These are phyloP conservation scores for Cordyceps pruinosa DNA, from an alignment of 2,329 filamentous ascomycete genomes.

Conservation along the genomic window DNA sequence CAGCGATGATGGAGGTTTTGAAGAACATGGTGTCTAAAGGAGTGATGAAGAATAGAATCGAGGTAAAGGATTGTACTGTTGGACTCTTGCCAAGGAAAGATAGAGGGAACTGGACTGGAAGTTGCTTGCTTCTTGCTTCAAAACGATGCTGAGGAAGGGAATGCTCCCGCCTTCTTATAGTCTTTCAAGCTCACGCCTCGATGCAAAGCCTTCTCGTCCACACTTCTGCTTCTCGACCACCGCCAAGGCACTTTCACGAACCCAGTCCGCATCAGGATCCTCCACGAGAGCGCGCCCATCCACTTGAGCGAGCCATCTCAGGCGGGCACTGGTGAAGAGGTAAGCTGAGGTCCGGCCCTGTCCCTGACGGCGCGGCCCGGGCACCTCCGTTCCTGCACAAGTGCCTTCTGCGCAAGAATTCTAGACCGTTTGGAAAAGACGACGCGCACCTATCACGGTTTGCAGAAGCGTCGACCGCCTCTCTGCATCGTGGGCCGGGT, in stretches of 20 bases:
- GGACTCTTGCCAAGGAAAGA: not conserved
- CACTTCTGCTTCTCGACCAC: not conserved
- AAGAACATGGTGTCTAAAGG: not conserved
- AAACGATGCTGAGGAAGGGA: not conserved
- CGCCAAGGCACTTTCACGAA: not conserved
- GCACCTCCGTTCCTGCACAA: not conserved
- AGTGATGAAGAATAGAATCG: not conserved
- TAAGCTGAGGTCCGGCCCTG: too few species aligned
- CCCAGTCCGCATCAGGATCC: not conserved
- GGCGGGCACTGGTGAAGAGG: too few species aligned
- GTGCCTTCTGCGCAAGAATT: not conserved
- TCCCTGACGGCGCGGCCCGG: not conserved
- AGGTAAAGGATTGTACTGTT: not conserved
- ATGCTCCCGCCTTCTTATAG: not conserved
- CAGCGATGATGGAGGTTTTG: slow-evolving; percentile 1
- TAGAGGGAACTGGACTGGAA: not conserved
- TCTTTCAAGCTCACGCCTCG: not conserved
- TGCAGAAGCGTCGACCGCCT: not conserved
- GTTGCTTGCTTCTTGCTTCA: not conserved
- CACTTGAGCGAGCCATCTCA: not conserved
- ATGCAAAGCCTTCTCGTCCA: not conserved
- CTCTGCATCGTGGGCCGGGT: not conserved
- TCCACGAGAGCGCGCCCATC: not conserved
- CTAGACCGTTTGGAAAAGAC: not conserved
- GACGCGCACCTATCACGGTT: not conserved